These are phyloP conservation scores for Taiozyma onychis DNA, from an alignment of 1,139 yeast species.

Conservation along the genomic window DNA sequence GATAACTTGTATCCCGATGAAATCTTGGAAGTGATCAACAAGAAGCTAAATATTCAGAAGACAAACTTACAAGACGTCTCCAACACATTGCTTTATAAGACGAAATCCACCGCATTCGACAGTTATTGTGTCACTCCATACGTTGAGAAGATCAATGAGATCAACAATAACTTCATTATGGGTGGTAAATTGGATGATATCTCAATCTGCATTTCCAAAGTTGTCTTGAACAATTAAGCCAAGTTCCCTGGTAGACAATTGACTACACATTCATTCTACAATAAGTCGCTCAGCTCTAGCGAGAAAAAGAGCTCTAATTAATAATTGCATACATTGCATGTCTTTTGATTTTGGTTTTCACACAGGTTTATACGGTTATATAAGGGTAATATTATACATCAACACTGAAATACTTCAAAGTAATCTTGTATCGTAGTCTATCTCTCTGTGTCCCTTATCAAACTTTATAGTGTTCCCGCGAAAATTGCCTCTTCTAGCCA, in stretches of 20 bases:
- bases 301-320: neutral
- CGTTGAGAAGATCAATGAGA: conserved; percentile 43
- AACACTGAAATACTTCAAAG: neutral
- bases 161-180: conserved; percentile 30
- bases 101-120: conserved; percentile 49
- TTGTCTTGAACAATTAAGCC: conserved; percentile 18
- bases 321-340: neutral
- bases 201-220: conserved; percentile 46
- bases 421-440: no score
- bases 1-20: conserved; percentile 50
- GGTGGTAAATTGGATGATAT: conserved; percentile 57
- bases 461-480: no score
- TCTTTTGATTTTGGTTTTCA: no score
- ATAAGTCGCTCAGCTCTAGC: no score
- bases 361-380: neutral
- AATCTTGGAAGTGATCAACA: conserved; percentile 34
- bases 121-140: conserved; percentile 51
- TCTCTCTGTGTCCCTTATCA: neutral
- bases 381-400: neutral
- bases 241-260: no score
- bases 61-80: conserved; percentile 36
- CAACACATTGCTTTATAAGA: conserved; percentile 35
- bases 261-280: no score
- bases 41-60: conserved; percentile 24
- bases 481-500: no score